A percentile compares a stretch with the other conserved stretches of the same genome.
Conservation (phyloP, 164 flowering plant genomes). For the Protea cynaroides region DNA sequence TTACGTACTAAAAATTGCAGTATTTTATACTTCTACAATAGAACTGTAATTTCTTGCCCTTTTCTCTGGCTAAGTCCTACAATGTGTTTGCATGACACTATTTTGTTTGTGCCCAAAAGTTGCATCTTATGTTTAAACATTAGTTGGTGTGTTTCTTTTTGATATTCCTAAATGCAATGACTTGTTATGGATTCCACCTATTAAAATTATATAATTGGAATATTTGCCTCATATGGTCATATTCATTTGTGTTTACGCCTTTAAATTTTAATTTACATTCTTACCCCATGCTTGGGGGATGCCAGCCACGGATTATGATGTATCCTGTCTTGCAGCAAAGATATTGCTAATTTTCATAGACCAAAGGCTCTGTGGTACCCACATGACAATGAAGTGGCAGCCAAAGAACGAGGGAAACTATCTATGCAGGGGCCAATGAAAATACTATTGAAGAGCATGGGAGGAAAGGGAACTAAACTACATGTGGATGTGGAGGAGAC, state of each 20-base stretch:
- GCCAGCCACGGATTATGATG: not conserved
- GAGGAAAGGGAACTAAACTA: slow-evolving; percentile 90
- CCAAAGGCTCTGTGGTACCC: slow-evolving; percentile 97
- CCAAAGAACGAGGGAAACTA: slow-evolving; percentile 72
- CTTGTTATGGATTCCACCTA: not conserved
- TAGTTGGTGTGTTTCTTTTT: no score
- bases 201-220: not conserved
- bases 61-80: no score
- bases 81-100: no score
- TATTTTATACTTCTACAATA: no score
- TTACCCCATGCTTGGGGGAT: not conserved
- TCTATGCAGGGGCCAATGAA: slow-evolving; percentile 76
- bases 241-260: not conserved
- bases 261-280: not conserved
- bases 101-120: no score
- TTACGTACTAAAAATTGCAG: no score
- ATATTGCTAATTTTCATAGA: slow-evolving; percentile 87
- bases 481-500: slow-evolving; percentile 84
- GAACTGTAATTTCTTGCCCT: no score
- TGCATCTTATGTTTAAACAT: no score
- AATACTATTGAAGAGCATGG: slow-evolving; percentile 86
- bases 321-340: slow-evolving; percentile 62
- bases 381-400: slow-evolving; percentile 83
- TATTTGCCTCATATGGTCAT: not conserved
- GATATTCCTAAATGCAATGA: no score